These are phyloP conservation scores for Prunella vulgaris DNA, from an alignment of 257 asterid genomes.

Conservation along the genomic window DNA sequence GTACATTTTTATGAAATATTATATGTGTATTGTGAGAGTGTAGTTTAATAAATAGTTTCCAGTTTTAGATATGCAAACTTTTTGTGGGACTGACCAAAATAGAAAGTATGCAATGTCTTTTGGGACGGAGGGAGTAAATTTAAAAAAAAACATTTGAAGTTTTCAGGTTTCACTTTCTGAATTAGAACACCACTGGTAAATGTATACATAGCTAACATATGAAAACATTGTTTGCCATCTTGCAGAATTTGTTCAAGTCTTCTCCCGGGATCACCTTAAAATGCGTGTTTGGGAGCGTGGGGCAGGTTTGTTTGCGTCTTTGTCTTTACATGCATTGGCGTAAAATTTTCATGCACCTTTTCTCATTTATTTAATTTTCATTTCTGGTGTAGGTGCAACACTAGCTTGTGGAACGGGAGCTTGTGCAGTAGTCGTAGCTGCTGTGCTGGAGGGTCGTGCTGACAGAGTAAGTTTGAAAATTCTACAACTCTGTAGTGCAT, in stretches of 20 bases:
- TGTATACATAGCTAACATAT: background rate
- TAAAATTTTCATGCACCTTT: background rate
- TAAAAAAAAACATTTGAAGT: background rate
- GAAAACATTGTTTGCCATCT: background rate
- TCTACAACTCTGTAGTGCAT: background rate
- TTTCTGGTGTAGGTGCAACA: slow-evolving; percentile 59
- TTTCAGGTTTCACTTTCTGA: background rate
- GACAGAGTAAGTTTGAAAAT: slow-evolving; percentile 54
- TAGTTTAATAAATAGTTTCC: no score
- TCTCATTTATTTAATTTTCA: background rate
- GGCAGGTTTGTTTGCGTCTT: slow-evolving; percentile 56
- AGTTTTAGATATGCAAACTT: no score
- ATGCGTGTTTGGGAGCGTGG: slow-evolving; percentile 99
- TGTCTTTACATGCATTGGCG: background rate
- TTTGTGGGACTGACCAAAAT: no score
- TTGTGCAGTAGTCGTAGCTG: slow-evolving; percentile 89
- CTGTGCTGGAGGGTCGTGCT: slow-evolving; percentile 86
- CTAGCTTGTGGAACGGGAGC: slow-evolving; percentile 99
- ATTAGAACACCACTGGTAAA: background rate
- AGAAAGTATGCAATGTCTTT: no score
- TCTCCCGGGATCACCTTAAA: slow-evolving; percentile 78
- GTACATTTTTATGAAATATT: no score
- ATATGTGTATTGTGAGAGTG: no score
- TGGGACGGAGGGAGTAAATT: no score
- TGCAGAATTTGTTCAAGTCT: slow-evolving; percentile 89